Conservation (phyloP, 352 stramenopile genomes). For the Pythium vanterpoolii region DNA sequence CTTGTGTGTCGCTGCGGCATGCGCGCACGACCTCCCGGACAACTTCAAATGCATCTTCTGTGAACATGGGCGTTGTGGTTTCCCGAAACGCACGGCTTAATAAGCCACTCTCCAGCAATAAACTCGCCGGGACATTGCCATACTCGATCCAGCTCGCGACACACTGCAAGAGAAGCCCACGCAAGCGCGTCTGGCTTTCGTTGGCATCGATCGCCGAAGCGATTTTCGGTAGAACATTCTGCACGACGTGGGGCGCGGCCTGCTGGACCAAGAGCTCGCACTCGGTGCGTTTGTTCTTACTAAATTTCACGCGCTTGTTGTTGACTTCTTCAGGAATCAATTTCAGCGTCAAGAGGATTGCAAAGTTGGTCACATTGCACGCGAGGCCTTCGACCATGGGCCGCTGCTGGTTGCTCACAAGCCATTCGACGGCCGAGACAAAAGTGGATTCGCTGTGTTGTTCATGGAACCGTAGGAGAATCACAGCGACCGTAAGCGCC, state of each 20-base stretch:
- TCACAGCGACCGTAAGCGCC: conserved; percentile 71
- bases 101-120: conserved; percentile 62
- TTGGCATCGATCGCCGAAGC: conserved; percentile 51
- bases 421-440: conserved; percentile 66
- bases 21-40: conserved; percentile 69
- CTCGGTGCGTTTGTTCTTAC: conserved; percentile 55
- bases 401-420: conserved; percentile 67
- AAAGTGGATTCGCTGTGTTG: conserved; percentile 48
- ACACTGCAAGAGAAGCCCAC: conserved; percentile 53
- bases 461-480: conserved; percentile 75
- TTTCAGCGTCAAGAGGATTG: conserved; percentile 69
- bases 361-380: conserved; percentile 63
- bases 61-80: conserved; percentile 33
- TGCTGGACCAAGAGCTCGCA: conserved; percentile 72
- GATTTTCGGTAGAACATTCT: conserved; percentile 56
- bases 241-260: conserved; percentile 53
- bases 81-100: conserved; percentile 62
- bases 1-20: conserved; percentile 49
- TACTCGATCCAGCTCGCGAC: conserved; percentile 78
- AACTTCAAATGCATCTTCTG: conserved; percentile 48
- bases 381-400: conserved; percentile 38
- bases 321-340: conserved; percentile 76
- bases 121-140: conserved; percentile 40
- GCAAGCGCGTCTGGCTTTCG: conserved; percentile 40
- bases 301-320: conserved; percentile 78